These are phyloP conservation scores for Coniochaeta sp. DNA, from an alignment of 2,329 filamentous ascomycete species.

Conservation along the genomic window DNA sequence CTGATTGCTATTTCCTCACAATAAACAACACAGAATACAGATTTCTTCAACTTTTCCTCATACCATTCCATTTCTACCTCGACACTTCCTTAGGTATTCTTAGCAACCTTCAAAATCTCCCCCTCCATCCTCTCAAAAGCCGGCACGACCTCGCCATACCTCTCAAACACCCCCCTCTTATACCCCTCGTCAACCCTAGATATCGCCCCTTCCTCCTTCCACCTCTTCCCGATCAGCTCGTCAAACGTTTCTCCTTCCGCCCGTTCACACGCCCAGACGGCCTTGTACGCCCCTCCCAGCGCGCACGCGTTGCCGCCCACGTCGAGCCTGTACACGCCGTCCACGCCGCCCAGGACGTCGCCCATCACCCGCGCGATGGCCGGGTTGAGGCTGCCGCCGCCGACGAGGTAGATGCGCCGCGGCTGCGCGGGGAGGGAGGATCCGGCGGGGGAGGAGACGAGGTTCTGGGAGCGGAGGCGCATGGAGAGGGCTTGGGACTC, in stretches of 20 bases:
- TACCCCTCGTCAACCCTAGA: slow-evolving; percentile 80
- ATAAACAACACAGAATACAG: too few species aligned
- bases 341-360: slow-evolving; percentile 79
- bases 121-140: slow-evolving; percentile 74
- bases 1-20: too few species aligned
- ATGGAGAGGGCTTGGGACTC: slow-evolving; percentile 94
- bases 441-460: slow-evolving; percentile 52
- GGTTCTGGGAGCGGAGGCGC: slow-evolving; percentile 71
- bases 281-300: slow-evolving; percentile 90
- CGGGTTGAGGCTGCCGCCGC: slow-evolving; percentile 82
- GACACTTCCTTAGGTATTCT: slow-evolving; percentile 18
- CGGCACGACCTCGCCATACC: slow-evolving; percentile 68
- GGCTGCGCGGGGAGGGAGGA: slow-evolving; percentile 68
- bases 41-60: too few species aligned
- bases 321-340: slow-evolving; percentile 89
- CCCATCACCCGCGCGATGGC: slow-evolving; percentile 82
- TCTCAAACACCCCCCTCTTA: slow-evolving; percentile 63
- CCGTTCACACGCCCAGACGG: slow-evolving; percentile 82
- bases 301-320: slow-evolving; percentile 95
- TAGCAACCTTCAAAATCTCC: slow-evolving; percentile 45
- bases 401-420: slow-evolving; percentile 85
- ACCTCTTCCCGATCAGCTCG: slow-evolving; percentile 73
- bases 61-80: too few species aligned
- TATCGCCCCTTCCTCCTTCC: slow-evolving; percentile 79
- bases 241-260: slow-evolving; percentile 70